Base-by-base conservation (phyloP, 805 yeast species). In the Vanderwaltozyma polyspora region DNA sequence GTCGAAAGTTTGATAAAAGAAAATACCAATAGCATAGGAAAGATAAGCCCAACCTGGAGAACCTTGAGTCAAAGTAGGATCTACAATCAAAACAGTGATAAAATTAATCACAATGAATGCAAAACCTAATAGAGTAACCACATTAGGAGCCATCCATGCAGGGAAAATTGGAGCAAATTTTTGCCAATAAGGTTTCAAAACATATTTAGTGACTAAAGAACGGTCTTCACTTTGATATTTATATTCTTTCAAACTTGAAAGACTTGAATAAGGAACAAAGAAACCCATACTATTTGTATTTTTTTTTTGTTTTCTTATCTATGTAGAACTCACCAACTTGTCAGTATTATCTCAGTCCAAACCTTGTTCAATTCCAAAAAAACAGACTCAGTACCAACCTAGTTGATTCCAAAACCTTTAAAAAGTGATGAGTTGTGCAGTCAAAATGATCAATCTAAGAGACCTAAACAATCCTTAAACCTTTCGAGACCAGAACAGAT, bases 1-100 rank as follows among this genome's bases (percentile, higher is more conserved):
- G 59, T 87, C 97, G 54, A 89, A 86, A 0, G 96, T 87, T 56
- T 87, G 97, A 57, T 87, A 87, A 68, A 87, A 62, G 51, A 87
- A 86, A 44, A 89, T 62, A 4, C 94, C 91, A 42, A 81, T 50
- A 0, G 93, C 95, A 55, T 83, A 83, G 28, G 79, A 64, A 45
- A 72, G 70, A 55, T 81, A 84, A 14, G 79, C 70, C 94, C 94
- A 84, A 28, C 70, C 57, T 4, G 97, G 95, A 10, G 72, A 66
- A 3, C 65, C 67, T 31, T 67, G 47, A 29, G 72, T 59, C 40
- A 85, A 66, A 34, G 68, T 61, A 3, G 94, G 94, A 54, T 86
- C 93, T 45, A 67, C 78, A 52, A 74, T 77, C 42, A 85, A 68
- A 15, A 79, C 82, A 4, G 82, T 66, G 6, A 69, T 36, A 35